Evolutionary conservation across 1,139 yeast genomes (phyloP), one percentile per base, ranked within the genome.

Genomic region (Candida neerlandica): DNA sequence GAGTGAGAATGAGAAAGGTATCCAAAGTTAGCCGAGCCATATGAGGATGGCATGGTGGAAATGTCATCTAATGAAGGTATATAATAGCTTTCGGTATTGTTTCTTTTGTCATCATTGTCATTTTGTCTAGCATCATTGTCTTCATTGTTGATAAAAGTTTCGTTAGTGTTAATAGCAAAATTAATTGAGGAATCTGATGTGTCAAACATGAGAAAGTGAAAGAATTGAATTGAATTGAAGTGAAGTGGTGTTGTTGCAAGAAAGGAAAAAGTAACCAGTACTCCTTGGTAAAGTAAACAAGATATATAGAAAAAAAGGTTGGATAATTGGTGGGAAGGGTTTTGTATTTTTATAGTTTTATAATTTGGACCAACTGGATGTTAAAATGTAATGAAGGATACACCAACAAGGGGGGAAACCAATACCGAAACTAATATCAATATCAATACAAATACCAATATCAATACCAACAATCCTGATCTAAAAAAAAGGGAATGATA

Each of bases 51-150:
- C 14, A 42, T 12, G 18, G 46, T 41, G 2, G 50, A 34, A 14
- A 47, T 18, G 19, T 49, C 50, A 30, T 46, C 52, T 30, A 48
- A 42, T n/a, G 53, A 48, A 29, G 54, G 54, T 6, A 47, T 45
- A 39, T 34, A 48, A 27, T 46, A 46, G 43, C 29, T 39, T 4
- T 40, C 23, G 11, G 21, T 15, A 34, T 39, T 19, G 30, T 43
- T 40, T 14, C 26, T 27, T 32, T 34, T 23, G 38, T 39, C 18
- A 27, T 41, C 30, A 7, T 30, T 37, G 41, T 37, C 29, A 19
- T 37, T 37, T n/a, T 14, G 12, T 9, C 23, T 21, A 21, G 29
- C 26, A 21, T 7, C 15, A 21, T 21, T 21, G 27, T 37, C 29
- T 21, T 37, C 41, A 37, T n/a, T n/a, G 29, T 12, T 21, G 16